Evolutionary conservation across 78 protist species (phyloP).

Genomic region (Dictyostelium capitatum): DNA sequence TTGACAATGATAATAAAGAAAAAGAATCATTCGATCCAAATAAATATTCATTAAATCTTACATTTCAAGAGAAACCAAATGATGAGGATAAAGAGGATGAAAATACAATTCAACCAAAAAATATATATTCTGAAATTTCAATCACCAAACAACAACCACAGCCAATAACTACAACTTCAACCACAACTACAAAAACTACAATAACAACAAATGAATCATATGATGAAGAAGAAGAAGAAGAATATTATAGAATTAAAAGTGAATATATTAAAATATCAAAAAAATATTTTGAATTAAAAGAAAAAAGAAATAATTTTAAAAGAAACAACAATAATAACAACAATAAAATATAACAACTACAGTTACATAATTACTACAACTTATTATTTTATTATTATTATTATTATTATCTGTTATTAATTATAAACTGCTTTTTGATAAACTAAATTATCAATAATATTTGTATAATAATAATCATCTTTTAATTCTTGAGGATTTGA

Average conservation of each 20-base stretch:
- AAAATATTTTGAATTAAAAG: slow-evolving; percentile 12
- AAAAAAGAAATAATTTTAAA: not conserved
- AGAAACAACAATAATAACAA: not conserved
- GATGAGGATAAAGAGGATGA: not conserved
- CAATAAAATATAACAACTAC: not conserved
- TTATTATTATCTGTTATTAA: slow-evolving; percentile 8
- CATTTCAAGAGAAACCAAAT: not conserved
- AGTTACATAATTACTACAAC: too few species aligned
- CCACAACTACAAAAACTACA: not conserved
- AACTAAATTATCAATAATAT: slow-evolving; percentile 55
- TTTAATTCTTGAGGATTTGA: slow-evolving; percentile 27
- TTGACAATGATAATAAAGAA: not conserved
- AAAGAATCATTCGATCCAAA: too few species aligned
- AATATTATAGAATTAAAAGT: not conserved
- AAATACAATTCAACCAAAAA: not conserved
- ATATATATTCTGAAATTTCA: not conserved
- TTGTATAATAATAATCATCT: slow-evolving; percentile 41
- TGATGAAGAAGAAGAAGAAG: not conserved
- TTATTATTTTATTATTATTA: not conserved
- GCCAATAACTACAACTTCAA: not conserved
- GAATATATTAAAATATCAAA: slow-evolving; percentile 18
- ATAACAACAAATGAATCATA: not conserved
- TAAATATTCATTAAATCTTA: not conserved
- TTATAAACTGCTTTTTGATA: slow-evolving; percentile 79
- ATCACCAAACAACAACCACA: not conserved